Evolutionary conservation across 2,329 filamentous ascomycete genomes (phyloP).

Genomic region (Apiospora hydei): DNA sequence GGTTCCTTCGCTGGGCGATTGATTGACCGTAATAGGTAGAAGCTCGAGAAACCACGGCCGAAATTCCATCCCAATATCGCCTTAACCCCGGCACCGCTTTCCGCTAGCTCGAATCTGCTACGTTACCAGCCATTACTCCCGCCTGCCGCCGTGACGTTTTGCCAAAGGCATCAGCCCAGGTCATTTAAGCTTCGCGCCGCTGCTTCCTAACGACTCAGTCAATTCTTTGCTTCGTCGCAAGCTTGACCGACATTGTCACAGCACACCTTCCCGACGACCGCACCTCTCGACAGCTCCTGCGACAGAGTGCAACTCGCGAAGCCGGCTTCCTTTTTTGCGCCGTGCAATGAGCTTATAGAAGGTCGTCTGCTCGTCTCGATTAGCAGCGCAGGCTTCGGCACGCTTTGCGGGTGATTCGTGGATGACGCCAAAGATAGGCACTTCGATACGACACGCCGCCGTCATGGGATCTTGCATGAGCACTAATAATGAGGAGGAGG

Average conservation of each 20-base stretch:
- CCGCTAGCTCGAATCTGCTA: neutral
- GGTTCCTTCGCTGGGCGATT: constrained; percentile 2
- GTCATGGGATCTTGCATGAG: constrained; percentile 96
- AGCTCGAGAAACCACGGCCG: neutral
- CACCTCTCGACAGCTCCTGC: constrained; percentile 5
- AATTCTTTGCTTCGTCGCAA: constrained; percentile 11
- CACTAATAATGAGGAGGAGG: constrained; percentile 82
- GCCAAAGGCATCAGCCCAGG: constrained; percentile 11
- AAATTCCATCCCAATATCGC: neutral
- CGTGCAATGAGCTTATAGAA: constrained; percentile 22
- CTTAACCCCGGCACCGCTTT: neutral
- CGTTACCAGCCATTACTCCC: constrained; percentile 18
- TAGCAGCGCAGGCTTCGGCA: constrained; percentile 20
- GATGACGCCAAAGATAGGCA: constrained; percentile 23
- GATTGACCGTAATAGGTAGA: constrained; percentile 19
- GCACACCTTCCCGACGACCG: constrained; percentile 5
- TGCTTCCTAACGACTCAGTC: constrained; percentile 21
- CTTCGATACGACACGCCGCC: constrained; percentile 6
- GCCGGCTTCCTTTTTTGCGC: neutral
- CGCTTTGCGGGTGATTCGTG: constrained; percentile 16
- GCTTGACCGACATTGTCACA: constrained; percentile 20
- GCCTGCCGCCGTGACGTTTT: constrained; percentile 8
- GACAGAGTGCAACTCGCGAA: constrained; percentile 6
- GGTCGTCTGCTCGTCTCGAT: constrained; percentile 9
- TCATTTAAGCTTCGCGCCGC: constrained; percentile 23